phyloP scores from a whole-genome alignment of 768 basidiomycete species.

The Pholiota microspora region DNA sequence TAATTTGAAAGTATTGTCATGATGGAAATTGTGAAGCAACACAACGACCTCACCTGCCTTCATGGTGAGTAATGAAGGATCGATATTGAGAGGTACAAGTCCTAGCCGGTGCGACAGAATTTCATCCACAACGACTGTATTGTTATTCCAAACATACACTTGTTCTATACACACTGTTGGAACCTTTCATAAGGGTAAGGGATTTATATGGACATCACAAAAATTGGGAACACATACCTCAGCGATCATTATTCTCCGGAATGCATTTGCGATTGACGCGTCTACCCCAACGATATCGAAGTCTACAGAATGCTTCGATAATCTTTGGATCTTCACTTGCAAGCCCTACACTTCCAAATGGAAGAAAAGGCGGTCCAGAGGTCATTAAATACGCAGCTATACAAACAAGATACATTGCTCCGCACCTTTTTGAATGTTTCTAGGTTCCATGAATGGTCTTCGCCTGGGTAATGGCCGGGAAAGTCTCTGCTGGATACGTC shows the following conservation, averaged over 20 bases:
- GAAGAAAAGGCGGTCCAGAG: not conserved
- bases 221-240: constrained; percentile 58
- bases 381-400: not conserved
- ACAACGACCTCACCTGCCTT: constrained; percentile 34
- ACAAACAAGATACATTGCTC: not conserved
- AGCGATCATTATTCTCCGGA: constrained; percentile 88
- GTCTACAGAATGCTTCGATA: constrained; percentile 84
- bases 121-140: constrained; percentile 90
- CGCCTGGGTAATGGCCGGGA: constrained; percentile 84
- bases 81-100: constrained; percentile 83
- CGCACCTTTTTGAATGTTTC: constrained; percentile 73
- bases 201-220: not conserved
- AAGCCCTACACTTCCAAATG: constrained; percentile 58
- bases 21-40: not conserved
- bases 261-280: constrained; percentile 93
- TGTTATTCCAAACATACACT: constrained; percentile 94
- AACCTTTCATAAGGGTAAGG: constrained; percentile 48
- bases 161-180: constrained; percentile 90
- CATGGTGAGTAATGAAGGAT: constrained; percentile 72
- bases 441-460: constrained; percentile 85
- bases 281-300: constrained; percentile 97
- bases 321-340: constrained; percentile 67
- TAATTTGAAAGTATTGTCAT: constrained; percentile 9
- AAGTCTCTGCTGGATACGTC: constrained; percentile 88
- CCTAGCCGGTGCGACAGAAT: constrained; percentile 92